These are phyloP conservation scores for Capsella rubella DNA, from an alignment of 441 rosid genomes.

Conservation along the genomic window DNA sequence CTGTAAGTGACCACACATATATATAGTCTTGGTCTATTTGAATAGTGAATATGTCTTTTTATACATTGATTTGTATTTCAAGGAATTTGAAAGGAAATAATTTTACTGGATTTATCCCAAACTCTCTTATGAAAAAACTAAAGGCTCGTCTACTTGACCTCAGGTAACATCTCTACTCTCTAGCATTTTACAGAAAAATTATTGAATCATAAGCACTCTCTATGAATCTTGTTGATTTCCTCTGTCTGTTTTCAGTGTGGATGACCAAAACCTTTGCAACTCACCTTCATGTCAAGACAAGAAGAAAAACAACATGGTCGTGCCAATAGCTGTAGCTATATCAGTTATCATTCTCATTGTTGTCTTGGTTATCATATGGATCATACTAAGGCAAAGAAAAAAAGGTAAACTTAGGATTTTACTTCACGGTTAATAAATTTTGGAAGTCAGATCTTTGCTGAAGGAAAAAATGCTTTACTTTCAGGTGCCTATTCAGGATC, in stretches of 20 bases:
- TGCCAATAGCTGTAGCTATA: conserved; percentile 50
- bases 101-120: conserved; percentile 54
- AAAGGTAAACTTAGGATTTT: conserved; percentile 25
- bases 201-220: not conserved
- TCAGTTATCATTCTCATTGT: conserved; percentile 35
- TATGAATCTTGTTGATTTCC: not conserved
- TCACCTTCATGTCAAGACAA: conserved; percentile 49
- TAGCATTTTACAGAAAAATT: not conserved
- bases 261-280: conserved; percentile 53
- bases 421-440: not conserved
- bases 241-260: conserved; percentile 46
- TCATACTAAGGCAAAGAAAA: conserved; percentile 41
- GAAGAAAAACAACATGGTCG: conserved; percentile 23
- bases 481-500: conserved; percentile 40
- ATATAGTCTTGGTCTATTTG: not conserved
- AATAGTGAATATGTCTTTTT: not conserved
- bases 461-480: not conserved
- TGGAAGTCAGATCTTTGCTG: not conserved
- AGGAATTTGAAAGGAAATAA: conserved; percentile 57
- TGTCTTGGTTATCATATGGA: conserved; percentile 44
- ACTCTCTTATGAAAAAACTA: conserved; percentile 40
- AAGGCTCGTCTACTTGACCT: conserved; percentile 42
- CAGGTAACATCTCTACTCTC: conserved; percentile 42
- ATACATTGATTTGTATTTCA: conserved; percentile 6
- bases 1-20: conserved; percentile 47